Base-by-base conservation (phyloP, 805 yeast species). In the Metschnikowia picachoensis region DNA sequence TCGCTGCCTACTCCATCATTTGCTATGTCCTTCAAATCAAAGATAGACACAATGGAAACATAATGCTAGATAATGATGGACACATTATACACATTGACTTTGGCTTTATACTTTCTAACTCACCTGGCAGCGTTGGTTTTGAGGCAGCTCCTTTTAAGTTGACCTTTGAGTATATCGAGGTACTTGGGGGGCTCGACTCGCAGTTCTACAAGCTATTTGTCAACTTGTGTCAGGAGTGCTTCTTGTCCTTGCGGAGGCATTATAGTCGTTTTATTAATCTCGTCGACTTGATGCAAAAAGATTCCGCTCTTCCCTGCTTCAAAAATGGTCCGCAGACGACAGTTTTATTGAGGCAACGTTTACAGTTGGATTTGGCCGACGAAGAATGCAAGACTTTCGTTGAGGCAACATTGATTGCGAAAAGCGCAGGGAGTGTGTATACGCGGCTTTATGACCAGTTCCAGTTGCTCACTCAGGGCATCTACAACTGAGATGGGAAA, bases 141-240 rank as follows among this genome's bases (percentile, higher is more conserved):
- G 99, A 94, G 61, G 95, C 97, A 1, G 97, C 98, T 1, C 97
- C 99, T 1, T 94, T 94, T 74, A 94, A 94, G 62, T 72, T 94
- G 14, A 89, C 98, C 0, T 74, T 75, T 48, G 99, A 94, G 59
- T 94, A 94, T 57, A 80, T 92, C 17, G 97, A 91, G 30, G 65
- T 94, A 4, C 64, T 94, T 55, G 99, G 95, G 10, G 98, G 98
- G 0, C 45, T 74, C 0, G 83, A 80, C 2, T 79, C 89, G 15
- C 77, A 72, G 17, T 67, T 77, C 42, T 94, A 79, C 66, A 61
- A 67, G 34, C 72, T 73, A 44, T 94, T 87, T 67, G 78, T 78
- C 33, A 60, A 71, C 6, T 61, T 88, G 12, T 78, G 87, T 57
- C 86, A 85, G 55, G 75, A 78, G 12, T 86, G 95, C 11, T 94